Evolutionary conservation across 2,329 filamentous ascomycete species (phyloP).

Genomic region (Dothistroma pini): DNA sequence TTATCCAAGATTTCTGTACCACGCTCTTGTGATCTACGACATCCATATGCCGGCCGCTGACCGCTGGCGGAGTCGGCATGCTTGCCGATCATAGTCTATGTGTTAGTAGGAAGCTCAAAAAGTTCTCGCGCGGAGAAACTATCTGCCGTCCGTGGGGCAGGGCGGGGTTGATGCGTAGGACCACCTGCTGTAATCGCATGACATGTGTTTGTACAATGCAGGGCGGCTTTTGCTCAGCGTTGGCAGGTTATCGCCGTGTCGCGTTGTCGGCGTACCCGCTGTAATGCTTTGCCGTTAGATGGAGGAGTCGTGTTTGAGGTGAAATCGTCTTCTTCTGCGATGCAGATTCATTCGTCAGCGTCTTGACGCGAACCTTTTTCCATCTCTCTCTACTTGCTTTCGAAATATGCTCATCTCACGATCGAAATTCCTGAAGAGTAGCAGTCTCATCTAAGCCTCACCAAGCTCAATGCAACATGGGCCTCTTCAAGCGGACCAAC

Average conservation of each 20-base stretch:
- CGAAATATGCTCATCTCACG: not conserved
- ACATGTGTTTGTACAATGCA: not conserved
- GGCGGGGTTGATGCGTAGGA: conserved; percentile 8
- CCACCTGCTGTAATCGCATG: not conserved
- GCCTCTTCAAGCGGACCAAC: conserved; percentile 20
- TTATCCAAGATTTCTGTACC: not conserved
- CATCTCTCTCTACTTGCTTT: not conserved
- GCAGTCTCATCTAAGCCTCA: not conserved
- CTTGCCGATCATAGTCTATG: conserved; percentile 2
- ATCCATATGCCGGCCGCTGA: not conserved
- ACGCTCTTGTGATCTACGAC: not conserved
- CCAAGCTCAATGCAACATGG: conserved; percentile 11
- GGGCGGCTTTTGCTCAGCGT: not conserved
- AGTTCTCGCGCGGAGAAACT: conserved; percentile 1
- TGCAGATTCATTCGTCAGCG: not conserved
- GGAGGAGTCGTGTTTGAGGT: not conserved
- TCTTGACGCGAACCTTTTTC: not conserved
- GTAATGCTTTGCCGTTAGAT: not conserved
- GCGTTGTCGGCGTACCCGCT: conserved; percentile 8
- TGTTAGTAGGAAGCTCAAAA: conserved; percentile 3
- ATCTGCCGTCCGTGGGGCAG: not conserved
- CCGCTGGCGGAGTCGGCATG: not conserved
- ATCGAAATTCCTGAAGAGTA: not conserved
- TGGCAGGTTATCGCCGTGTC: not conserved
- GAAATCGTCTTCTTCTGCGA: not conserved